Evolutionary conservation across 805 yeast species (phyloP).

Genomic region (Candida adriatica): DNA sequence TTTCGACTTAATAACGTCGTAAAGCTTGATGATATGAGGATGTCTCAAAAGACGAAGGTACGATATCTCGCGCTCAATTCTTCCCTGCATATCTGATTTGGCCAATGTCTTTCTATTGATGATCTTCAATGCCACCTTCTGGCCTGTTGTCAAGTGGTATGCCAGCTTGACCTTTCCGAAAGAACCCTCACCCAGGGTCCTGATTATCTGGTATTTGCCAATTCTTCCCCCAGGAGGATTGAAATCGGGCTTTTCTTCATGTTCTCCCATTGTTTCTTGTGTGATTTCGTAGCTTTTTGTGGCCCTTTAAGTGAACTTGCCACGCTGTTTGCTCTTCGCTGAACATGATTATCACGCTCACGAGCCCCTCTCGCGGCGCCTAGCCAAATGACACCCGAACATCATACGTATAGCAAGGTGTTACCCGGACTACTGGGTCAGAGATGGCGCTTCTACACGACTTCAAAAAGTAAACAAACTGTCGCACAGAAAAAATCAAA

Average conservation of each 20-base stretch:
- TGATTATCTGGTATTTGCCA: conserved; percentile 89
- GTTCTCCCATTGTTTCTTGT: conserved; percentile 17
- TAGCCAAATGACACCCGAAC: conserved; percentile 2
- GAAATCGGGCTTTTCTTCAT: conserved; percentile 21
- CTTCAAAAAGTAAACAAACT: too few species aligned
- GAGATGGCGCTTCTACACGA: too few species aligned
- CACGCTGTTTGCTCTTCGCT: too few species aligned
- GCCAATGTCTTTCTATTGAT: conserved; percentile 89
- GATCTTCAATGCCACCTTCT: conserved; percentile 86
- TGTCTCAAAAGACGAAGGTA: conserved; percentile 83
- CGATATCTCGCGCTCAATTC: conserved; percentile 90
- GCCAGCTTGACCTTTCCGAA: conserved; percentile 94
- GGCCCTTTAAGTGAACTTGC: not conserved
- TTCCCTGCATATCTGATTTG: conserved; percentile 94
- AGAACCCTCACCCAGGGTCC: conserved; percentile 93
- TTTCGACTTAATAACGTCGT: conserved; percentile 90
- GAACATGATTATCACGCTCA: too few species aligned
- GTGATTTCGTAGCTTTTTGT: not conserved
- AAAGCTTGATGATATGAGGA: conserved; percentile 92
- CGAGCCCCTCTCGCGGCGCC: not conserved
- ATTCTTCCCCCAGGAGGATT: conserved; percentile 42
- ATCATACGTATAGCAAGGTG: conserved; percentile 1
- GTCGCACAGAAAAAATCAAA: conserved; percentile 2
- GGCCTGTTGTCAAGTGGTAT: conserved; percentile 84
- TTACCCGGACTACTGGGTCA: conserved; percentile 11